Evolutionary conservation across 2,329 filamentous ascomycete genomes (phyloP).

Genomic region (Fusarium sp.): DNA sequence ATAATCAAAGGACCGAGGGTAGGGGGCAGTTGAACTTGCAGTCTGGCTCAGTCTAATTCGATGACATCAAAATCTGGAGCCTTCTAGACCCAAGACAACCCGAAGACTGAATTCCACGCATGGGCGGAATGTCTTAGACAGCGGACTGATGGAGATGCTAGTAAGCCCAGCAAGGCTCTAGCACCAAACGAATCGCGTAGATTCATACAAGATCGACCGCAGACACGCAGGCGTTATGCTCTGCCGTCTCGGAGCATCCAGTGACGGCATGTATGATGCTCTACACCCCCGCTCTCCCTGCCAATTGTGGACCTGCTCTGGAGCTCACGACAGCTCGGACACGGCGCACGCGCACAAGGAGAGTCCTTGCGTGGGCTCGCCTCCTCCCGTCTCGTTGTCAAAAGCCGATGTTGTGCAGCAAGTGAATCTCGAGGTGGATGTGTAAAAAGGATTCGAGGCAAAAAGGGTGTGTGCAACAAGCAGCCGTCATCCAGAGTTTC

Average conservation of each 20-base stretch:
- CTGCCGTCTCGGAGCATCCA: not conserved
- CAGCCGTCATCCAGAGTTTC: not conserved
- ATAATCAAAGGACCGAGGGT: not conserved
- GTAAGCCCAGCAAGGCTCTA: not conserved
- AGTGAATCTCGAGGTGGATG: not conserved
- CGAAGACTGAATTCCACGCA: not conserved
- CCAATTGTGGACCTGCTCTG: not conserved
- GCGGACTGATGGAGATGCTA: not conserved
- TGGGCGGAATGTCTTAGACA: not conserved
- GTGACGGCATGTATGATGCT: not conserved
- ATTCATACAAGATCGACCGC: not conserved
- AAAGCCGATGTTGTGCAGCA: conserved; percentile 5
- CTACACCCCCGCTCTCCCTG: not conserved
- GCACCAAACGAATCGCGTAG: not conserved
- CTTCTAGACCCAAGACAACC: not conserved
- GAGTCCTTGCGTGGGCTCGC: conserved; percentile 17
- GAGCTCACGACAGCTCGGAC: not conserved
- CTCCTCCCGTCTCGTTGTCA: conserved; percentile 4
- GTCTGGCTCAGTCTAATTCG: not conserved
- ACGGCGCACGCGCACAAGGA: conserved; percentile 12
- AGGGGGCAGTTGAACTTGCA: not conserved
- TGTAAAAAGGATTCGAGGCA: not conserved
- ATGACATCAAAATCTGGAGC: not conserved
- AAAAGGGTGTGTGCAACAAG: not conserved
- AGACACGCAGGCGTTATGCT: not conserved